Evolutionary conservation across 306 rosid genomes (phyloP), one percentile per base, ranked within the genome.

Genomic region (Crotalaria pallida): DNA sequence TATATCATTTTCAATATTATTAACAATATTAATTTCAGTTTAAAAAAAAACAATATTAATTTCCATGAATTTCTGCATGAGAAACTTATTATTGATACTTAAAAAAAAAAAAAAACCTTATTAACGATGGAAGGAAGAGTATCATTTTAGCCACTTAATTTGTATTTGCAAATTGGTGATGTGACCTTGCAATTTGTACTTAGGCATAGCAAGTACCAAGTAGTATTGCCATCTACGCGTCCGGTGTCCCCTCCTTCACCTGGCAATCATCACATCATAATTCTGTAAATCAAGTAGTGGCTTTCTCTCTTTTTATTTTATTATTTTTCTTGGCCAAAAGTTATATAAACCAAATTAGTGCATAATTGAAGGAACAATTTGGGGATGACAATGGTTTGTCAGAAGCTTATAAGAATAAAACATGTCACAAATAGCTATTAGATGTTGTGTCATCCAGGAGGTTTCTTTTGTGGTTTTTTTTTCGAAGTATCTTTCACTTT

Each of bases 111-210:
- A n/a, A n/a, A n/a, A n/a, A n/a, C n/a, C n/a, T n/a, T n/a, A n/a
- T n/a, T n/a, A n/a, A n/a, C n/a, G n/a, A n/a, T n/a, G n/a, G n/a
- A n/a, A n/a, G n/a, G n/a, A n/a, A n/a, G n/a, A n/a, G n/a, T n/a
- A n/a, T n/a, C n/a, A 31, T 31, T 31, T 31, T 10, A n/a, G n/a
- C 15, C n/a, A n/a, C n/a, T 52, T 10, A 21, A 22, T 22, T 10
- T 40, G 74, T 4, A 55, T 69, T 53, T 4, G 53, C 53, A 38
- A 69, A 53, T 69, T n/a, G 74, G 19, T 69, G 53, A 69, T 22
- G 65, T 38, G 38, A 68, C 52, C 11, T 21, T 38, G 62, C 51
- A 65, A 49, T 13, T 48, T n/a, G 18, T 9, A n/a, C 21, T 29
- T n/a, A 17, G 9, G 38, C 21, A 38, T 31, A 29, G n/a, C 9